These are phyloP conservation scores for Apophysomyces trapeziformis DNA, from an alignment of 371 early-diverging fungal species.

Conservation along the genomic window DNA sequence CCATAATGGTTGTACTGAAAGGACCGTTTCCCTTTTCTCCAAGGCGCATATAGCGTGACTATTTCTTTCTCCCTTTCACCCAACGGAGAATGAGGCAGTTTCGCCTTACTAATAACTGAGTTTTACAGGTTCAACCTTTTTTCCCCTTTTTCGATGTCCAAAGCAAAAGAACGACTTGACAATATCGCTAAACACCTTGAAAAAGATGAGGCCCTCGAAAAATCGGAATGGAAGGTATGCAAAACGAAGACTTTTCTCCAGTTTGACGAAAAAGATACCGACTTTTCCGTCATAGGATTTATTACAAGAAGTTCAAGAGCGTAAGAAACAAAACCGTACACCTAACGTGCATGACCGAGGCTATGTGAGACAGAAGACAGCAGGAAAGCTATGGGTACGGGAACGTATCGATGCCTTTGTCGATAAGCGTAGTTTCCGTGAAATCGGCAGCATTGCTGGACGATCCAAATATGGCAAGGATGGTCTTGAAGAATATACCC, in stretches of 20 bases:
- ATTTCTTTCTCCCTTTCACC: not conserved
- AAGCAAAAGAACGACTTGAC: slow-evolving; percentile 25
- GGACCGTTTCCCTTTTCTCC: no score
- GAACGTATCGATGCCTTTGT: slow-evolving; percentile 47
- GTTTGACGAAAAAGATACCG: not conserved
- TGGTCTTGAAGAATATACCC: slow-evolving; percentile 32
- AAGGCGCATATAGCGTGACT: not conserved
- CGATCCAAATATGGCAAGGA: slow-evolving; percentile 39
- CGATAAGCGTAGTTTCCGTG: slow-evolving; percentile 36
- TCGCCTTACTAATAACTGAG: not conserved
- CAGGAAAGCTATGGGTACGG: slow-evolving; percentile 49
- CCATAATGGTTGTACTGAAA: not conserved
- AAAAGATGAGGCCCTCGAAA: slow-evolving; percentile 42
- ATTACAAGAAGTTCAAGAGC: slow-evolving; percentile 32
- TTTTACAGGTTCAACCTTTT: not conserved
- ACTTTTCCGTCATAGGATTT: slow-evolving; percentile 26
- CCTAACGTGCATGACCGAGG: slow-evolving; percentile 41
- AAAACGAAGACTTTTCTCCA: no score
- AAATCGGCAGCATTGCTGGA: slow-evolving; percentile 48
- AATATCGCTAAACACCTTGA: slow-evolving; percentile 32
- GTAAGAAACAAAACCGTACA: slow-evolving; percentile 33
- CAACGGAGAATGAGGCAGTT: not conserved
- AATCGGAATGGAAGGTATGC: slow-evolving; percentile 52
- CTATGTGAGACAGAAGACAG: slow-evolving; percentile 46
- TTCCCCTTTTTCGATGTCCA: slow-evolving; percentile 9